phyloP scores from a whole-genome alignment of 208 protist genomes.

The Leptomonas seymouri region DNA sequence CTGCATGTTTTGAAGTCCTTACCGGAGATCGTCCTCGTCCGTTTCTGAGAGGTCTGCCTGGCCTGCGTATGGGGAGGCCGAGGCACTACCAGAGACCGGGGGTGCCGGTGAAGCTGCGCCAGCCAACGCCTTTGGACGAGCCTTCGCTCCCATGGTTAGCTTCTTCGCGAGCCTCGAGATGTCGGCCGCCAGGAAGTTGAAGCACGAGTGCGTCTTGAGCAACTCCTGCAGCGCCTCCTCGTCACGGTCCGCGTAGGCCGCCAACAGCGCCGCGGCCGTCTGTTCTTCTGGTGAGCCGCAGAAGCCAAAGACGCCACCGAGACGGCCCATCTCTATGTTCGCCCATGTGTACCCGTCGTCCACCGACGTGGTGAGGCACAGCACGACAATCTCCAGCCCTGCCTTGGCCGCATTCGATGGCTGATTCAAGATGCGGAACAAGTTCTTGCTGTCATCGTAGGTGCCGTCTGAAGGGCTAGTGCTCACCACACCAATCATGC shows the following conservation, averaged over 20 bases:
- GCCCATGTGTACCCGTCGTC: conserved; percentile 65
- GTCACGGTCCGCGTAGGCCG: conserved; percentile 67
- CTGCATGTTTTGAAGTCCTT: neutral
- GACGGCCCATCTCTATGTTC: conserved; percentile 55
- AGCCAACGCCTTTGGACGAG: conserved; percentile 15
- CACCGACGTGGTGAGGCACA: conserved; percentile 51
- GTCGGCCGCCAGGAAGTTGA: conserved; percentile 71
- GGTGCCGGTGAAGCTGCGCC: neutral
- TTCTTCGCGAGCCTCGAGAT: conserved; percentile 72
- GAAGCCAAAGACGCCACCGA: conserved; percentile 68
- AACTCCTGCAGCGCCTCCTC: conserved; percentile 54
- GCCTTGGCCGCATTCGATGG: conserved; percentile 73
- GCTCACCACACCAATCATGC: conserved; percentile 45
- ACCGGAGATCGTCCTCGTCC: conserved; percentile 34
- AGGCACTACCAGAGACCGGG: neutral
- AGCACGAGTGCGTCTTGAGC: conserved; percentile 46
- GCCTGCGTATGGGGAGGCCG: conserved; percentile 6
- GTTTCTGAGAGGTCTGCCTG: conserved; percentile 19
- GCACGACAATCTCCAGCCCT: conserved; percentile 72
- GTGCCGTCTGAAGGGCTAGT: conserved; percentile 29
- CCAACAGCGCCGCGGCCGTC: conserved; percentile 45
- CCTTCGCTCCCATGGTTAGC: conserved; percentile 40
- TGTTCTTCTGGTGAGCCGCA: conserved; percentile 55
- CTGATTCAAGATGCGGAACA: conserved; percentile 72
- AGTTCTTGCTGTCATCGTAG: conserved; percentile 52